These are phyloP conservation scores for Hypoxylon sp. DNA, from an alignment of 2,329 filamentous ascomycete genomes.

Conservation along the genomic window DNA sequence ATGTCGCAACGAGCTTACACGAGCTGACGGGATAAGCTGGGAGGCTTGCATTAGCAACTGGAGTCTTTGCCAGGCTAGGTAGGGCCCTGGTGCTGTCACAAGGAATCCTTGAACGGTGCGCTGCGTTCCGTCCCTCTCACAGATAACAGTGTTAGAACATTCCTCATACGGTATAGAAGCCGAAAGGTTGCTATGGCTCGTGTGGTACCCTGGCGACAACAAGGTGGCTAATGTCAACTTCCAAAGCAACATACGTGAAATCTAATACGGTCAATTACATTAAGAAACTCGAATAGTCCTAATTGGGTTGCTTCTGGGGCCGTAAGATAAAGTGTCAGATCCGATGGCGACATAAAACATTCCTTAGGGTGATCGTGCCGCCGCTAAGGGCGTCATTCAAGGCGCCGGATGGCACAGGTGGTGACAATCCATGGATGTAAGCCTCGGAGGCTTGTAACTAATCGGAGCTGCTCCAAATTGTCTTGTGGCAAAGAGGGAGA, in stretches of 20 bases:
- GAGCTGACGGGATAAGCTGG: conserved; percentile 20
- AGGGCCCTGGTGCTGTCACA: conserved; percentile 29
- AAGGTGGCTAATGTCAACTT: conserved; percentile 29
- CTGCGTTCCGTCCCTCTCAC: conserved; percentile 21
- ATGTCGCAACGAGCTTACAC: conserved; percentile 21
- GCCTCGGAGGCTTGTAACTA: conserved; percentile 26
- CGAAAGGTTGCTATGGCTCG: conserved; percentile 35
- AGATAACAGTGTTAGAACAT: conserved; percentile 30
- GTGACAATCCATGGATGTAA: conserved; percentile 30
- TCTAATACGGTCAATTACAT: conserved; percentile 8
- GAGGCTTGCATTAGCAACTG: conserved; percentile 36
- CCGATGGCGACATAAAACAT: conserved; percentile 24
- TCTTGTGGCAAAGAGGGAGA: conserved; percentile 20
- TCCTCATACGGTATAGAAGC: conserved; percentile 40
- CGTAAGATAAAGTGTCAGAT: conserved; percentile 14
- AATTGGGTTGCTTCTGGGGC: conserved; percentile 3
- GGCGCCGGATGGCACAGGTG: conserved; percentile 4
- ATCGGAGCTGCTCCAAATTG: conserved; percentile 15
- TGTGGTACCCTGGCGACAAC: conserved; percentile 31
- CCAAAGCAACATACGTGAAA: conserved; percentile 8
- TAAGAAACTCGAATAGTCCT: not conserved
- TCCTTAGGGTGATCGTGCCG: conserved; percentile 12
- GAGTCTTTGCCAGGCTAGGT: conserved; percentile 11
- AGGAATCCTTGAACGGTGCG: conserved; percentile 29
- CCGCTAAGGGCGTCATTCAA: conserved; percentile 1